These are phyloP conservation scores for Fistulinella prunicolor DNA, from an alignment of 768 basidiomycete genomes.

Conservation along the genomic window DNA sequence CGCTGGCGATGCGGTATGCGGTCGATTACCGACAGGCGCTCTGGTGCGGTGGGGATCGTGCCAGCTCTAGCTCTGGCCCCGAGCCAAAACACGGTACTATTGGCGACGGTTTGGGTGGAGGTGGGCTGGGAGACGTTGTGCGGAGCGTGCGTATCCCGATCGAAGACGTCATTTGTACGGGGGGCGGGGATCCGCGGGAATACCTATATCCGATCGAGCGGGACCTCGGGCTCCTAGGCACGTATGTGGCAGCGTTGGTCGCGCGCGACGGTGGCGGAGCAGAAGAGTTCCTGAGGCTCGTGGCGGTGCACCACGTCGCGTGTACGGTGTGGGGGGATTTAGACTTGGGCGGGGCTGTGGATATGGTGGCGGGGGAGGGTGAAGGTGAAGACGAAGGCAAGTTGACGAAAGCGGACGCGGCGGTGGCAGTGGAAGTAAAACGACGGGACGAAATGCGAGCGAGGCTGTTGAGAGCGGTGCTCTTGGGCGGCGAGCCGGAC, in stretches of 20 bases:
- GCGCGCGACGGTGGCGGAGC: constrained; percentile 32
- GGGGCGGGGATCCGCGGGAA: constrained; percentile 43
- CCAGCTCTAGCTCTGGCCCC: neutral
- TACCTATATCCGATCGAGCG: constrained; percentile 73
- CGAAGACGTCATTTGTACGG: constrained; percentile 44
- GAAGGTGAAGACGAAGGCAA: constrained; percentile 1
- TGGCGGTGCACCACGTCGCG: constrained; percentile 80
- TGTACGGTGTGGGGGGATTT: constrained; percentile 72
- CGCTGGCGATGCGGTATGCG: constrained; percentile 73
- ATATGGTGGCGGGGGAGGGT: constrained; percentile 6
- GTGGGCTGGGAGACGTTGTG: constrained; percentile 29
- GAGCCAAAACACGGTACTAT: no score
- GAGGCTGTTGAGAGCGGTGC: constrained; percentile 51
- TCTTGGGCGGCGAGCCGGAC: constrained; percentile 46
- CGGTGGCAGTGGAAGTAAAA: no score
- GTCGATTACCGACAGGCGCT: constrained; percentile 80
- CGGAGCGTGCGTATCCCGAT: constrained; percentile 53
- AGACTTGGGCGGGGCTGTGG: neutral
- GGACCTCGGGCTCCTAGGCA: constrained; percentile 56
- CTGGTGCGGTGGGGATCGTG: constrained; percentile 68
- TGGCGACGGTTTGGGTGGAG: no score
- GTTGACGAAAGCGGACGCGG: constrained; percentile 11
- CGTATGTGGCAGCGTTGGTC: constrained; percentile 53
- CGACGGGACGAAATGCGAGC: constrained; percentile 22
- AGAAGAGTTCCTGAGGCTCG: constrained; percentile 57